Conservation (phyloP, 192 early-diverging fungal species). For the Backusella tuberculispora region DNA sequence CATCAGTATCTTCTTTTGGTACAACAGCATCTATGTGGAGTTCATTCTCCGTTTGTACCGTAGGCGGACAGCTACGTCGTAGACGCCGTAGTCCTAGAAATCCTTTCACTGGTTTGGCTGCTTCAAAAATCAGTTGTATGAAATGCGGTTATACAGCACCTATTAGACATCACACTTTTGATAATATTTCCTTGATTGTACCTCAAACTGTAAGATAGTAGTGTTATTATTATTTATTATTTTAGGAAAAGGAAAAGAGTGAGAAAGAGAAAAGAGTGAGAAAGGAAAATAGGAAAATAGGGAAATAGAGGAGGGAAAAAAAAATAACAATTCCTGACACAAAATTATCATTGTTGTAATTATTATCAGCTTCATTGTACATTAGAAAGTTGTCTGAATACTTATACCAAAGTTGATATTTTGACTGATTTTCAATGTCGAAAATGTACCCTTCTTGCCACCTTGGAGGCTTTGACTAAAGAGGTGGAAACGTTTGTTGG, state of each 20-base stretch:
- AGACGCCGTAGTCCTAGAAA: constrained; percentile 46
- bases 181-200: constrained; percentile 68
- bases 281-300: constrained; percentile 18
- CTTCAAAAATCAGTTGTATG: constrained; percentile 70
- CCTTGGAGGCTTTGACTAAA: constrained; percentile 43
- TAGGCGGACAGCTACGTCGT: constrained; percentile 36
- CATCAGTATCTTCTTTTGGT: constrained; percentile 41
- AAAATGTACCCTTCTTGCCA: constrained; percentile 59
- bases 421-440: constrained; percentile 71
- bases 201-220: constrained; percentile 46
- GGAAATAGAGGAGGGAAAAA: not conserved
- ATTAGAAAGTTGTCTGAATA: constrained; percentile 64
- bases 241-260: too few relatives aligned
- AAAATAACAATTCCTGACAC: not conserved
- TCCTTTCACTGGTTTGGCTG: constrained; percentile 66
- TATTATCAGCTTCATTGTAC: constrained; percentile 49
- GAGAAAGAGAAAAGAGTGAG: constrained; percentile 14
- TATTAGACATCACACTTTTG: constrained; percentile 74
- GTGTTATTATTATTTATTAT: too few relatives aligned
- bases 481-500: constrained; percentile 24
- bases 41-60: constrained; percentile 44
- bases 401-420: constrained; percentile 68
- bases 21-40: constrained; percentile 47
- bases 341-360: not conserved
- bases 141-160: constrained; percentile 77